Evolutionary conservation across 108 stramenopile genomes (phyloP).

Genomic region (Aurantiochytrium sp.): DNA sequence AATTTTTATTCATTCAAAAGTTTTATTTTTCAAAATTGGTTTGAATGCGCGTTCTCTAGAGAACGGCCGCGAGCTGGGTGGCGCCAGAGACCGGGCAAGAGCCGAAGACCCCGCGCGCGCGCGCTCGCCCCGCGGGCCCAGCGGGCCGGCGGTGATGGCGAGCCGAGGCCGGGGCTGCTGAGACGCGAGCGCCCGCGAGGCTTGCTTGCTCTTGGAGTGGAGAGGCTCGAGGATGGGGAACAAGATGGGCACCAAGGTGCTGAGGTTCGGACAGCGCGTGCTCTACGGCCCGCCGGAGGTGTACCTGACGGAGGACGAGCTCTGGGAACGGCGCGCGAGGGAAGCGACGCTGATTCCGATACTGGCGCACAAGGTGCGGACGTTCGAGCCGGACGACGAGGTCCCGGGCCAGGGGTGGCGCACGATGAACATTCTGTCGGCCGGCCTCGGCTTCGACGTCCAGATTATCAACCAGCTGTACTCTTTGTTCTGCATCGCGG

Average conservation of each 20-base stretch:
- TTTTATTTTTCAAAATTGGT: too few species aligned
- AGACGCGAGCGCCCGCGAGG: too few species aligned
- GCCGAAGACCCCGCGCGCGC: too few species aligned
- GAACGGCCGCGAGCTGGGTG: too few species aligned
- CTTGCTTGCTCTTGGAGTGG: too few species aligned
- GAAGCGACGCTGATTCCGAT: neutral
- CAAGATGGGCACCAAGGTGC: neutral
- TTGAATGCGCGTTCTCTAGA: too few species aligned
- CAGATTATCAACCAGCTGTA: conserved; percentile 12
- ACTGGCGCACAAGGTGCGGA: neutral
- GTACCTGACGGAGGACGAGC: neutral
- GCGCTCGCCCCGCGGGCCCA: too few species aligned
- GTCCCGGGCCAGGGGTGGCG: neutral
- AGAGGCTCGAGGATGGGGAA: too few species aligned
- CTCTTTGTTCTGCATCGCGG: neutral
- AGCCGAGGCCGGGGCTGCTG: too few species aligned
- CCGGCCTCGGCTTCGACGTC: neutral
- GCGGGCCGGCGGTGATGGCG: too few species aligned
- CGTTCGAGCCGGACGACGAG: neutral
- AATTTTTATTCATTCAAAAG: too few species aligned
- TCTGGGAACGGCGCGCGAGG: neutral
- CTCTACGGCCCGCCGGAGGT: neutral
- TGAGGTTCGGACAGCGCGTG: neutral
- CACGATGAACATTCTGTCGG: conserved; percentile 9
- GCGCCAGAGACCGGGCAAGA: too few species aligned